Evolutionary conservation across 805 yeast genomes (phyloP), one percentile per base, ranked within the genome.

Genomic region (Yarrowia osloensis): DNA sequence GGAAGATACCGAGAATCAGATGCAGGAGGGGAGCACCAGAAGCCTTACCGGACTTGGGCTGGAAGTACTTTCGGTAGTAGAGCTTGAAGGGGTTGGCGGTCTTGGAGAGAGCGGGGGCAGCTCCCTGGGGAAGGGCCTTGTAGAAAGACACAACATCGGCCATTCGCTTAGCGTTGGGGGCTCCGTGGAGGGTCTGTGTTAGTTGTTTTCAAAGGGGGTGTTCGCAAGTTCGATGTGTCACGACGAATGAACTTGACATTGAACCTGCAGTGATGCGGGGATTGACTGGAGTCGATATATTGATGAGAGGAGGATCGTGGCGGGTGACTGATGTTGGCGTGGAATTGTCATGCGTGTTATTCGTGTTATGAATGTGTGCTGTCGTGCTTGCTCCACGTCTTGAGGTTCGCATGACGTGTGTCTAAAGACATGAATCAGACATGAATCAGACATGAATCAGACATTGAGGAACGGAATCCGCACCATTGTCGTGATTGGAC

Each of bases 81-180:
- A 86, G 69, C 70, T 70, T 70, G 71, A 67, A 50, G 52, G 91
- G 86, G 80, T 87, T 85, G 71, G 86, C 80, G 54, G 66, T 61
- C 66, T 61, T 61, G 54, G 66, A 15, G 6, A 61, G 54, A 73
- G 86, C 86, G 72, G 94, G 87, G 69, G 96, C 96, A 69, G 88
- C 82, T 66, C 98, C 98, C 78, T 91, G 93, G 77, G 99, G 99
- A 75, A 94, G 86, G 74, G 91, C 88, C 83, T 94, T 90, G 89
- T 94, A 94, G 86, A 95, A 93, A 71, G 90, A 84, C 75, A 94
- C 98, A 75, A 94, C 97, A 79, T 90, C 90, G 73, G 91, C 88
- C 88, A 95, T 91, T 83, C 97, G 91, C 86, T 91, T 91, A 74
- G 98, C 98, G 75, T 94, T 89, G 76, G 98, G 97, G 82, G 92